Evolutionary conservation across 2,329 filamentous ascomycete species (phyloP).

Genomic region (Colletotrichum sp.): DNA sequence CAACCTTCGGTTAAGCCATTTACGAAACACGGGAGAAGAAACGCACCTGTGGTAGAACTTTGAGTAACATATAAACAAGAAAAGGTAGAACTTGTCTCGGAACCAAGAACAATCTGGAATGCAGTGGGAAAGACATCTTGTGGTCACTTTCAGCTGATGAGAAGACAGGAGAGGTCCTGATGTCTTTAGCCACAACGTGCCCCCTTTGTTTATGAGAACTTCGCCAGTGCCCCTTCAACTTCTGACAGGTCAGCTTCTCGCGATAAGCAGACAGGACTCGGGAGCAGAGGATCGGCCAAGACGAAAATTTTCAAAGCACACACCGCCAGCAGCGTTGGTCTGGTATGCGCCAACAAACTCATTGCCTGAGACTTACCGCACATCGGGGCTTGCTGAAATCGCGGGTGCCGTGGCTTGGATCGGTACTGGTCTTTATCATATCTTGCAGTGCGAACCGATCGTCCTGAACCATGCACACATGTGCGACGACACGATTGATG

Average conservation of each 20-base stretch:
- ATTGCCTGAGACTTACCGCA: background rate
- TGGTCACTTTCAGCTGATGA: background rate
- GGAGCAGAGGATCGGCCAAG: background rate
- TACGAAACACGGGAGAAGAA: background rate
- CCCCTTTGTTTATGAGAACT: background rate
- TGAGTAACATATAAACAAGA: background rate
- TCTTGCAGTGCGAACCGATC: background rate
- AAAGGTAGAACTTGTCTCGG: background rate
- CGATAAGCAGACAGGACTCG: background rate
- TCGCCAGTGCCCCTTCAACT: background rate
- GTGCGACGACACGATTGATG: background rate
- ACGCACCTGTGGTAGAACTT: background rate
- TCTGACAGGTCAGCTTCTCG: background rate
- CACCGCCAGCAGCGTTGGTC: background rate
- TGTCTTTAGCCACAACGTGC: background rate
- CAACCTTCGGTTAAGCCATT: background rate
- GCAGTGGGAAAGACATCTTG: background rate
- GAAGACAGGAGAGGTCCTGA: background rate
- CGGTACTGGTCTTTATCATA: background rate
- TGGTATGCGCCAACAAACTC: background rate
- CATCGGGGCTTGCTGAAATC: background rate
- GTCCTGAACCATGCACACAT: background rate
- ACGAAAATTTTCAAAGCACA: background rate
- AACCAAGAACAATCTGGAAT: background rate
- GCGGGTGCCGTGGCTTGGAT: background rate